phyloP scores from a whole-genome alignment of 2,329 filamentous ascomycete genomes.

The Penicillium occitanis region DNA sequence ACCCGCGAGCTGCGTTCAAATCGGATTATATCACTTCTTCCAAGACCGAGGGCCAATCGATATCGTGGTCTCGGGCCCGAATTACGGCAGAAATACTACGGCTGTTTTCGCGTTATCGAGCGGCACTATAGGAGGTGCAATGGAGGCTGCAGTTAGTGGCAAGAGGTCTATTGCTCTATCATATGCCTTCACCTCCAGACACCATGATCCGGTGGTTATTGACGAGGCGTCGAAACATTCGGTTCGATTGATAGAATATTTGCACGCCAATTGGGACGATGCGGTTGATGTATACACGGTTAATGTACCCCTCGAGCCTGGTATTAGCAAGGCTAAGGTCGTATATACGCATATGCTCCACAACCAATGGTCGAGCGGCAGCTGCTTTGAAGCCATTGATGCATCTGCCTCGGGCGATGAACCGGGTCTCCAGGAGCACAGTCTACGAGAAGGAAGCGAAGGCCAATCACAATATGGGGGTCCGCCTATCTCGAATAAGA shows the following conservation, averaged over 20 bases:
- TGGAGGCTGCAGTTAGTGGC: conserved; percentile 73
- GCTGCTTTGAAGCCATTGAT: conserved; percentile 80
- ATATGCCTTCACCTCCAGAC: conserved; percentile 84
- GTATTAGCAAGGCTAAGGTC: conserved; percentile 68
- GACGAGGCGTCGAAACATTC: conserved; percentile 71
- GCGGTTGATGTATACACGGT: conserved; percentile 84
- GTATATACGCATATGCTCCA: conserved; percentile 85
- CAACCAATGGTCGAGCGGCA: conserved; percentile 83
- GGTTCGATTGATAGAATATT: conserved; percentile 74
- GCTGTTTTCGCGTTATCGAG: conserved; percentile 75
- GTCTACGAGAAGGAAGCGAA: conserved; percentile 66
- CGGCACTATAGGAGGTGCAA: conserved; percentile 72
- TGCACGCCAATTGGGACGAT: conserved; percentile 70
- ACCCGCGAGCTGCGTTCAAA: conserved; percentile 77
- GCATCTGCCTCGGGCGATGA: conserved; percentile 60
- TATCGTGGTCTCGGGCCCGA: conserved; percentile 75
- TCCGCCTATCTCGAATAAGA: conserved; percentile 29
- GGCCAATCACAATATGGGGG: conserved; percentile 32
- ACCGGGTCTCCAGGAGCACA: conserved; percentile 67
- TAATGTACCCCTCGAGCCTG: conserved; percentile 82
- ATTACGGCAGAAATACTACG: conserved; percentile 80
- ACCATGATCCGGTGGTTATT: conserved; percentile 81
- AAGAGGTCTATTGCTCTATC: conserved; percentile 75
- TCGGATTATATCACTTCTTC: conserved; percentile 79
- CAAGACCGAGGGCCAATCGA: conserved; percentile 69